Evolutionary conservation across 2,329 filamentous ascomycete species (phyloP).

Genomic region (Colletotrichum zoysiae): DNA sequence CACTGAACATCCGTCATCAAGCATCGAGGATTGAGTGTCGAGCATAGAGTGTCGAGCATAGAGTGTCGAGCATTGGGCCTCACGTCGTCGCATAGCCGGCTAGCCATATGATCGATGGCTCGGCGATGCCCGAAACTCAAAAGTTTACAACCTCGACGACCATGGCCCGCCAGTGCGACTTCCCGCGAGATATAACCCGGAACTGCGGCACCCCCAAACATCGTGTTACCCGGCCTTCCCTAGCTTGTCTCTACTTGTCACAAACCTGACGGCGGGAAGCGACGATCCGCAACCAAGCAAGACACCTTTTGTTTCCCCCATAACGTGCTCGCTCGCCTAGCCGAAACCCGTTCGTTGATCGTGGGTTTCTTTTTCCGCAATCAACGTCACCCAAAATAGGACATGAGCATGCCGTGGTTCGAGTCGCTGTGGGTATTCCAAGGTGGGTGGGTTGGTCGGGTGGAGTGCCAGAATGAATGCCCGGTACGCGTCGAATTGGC

Average conservation of each 20-base stretch:
- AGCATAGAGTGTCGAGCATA: neutral
- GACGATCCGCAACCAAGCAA: neutral
- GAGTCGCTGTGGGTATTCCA: neutral
- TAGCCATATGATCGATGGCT: constrained; percentile 5
- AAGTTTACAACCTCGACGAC: constrained; percentile 1
- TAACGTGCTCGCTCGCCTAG: constrained; percentile 16
- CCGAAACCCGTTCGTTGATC: neutral
- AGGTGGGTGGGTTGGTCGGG: neutral
- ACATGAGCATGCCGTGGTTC: constrained; percentile 1
- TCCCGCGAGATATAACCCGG: constrained; percentile 6
- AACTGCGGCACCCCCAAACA: constrained; percentile 22
- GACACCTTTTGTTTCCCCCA: constrained; percentile 20
- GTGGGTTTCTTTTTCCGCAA: too few species aligned
- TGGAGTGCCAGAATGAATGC: neutral
- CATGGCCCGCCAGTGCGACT: constrained; percentile 13
- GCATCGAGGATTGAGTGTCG: constrained; percentile 21
- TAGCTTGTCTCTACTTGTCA: constrained; percentile 27
- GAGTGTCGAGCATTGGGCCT: neutral
- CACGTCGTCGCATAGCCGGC: neutral
- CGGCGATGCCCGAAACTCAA: neutral
- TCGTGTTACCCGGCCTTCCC: neutral
- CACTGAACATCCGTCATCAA: neutral
- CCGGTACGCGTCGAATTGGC: constrained; percentile 9
- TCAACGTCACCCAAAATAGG: constrained; percentile 33
- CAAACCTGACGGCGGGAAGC: constrained; percentile 14